A percentile compares a stretch with the other conserved stretches of the same genome.
Evolutionary conservation across 2,329 filamentous ascomycete species (phyloP).

Genomic region (Thelonectria blattea): DNA sequence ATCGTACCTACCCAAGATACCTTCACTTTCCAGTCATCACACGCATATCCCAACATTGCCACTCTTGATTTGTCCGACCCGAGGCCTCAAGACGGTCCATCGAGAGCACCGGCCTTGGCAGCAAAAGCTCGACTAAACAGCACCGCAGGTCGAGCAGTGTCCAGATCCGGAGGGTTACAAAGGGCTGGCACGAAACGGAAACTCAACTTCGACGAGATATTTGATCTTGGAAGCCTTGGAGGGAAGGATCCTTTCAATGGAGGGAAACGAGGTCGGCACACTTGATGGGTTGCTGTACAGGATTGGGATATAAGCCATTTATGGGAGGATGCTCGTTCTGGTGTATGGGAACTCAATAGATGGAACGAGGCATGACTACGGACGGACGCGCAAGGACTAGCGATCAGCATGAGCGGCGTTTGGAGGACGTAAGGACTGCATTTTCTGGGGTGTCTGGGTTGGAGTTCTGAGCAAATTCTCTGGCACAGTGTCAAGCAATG

Average conservation of each 20-base stretch:
- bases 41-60: slow-evolving; percentile 66
- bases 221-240: slow-evolving; percentile 67
- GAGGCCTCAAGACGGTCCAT: slow-evolving; percentile 47
- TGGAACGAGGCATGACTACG: slow-evolving; percentile 40
- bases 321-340: slow-evolving; percentile 28
- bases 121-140: slow-evolving; percentile 40
- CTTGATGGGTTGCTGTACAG: slow-evolving; percentile 30
- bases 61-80: slow-evolving; percentile 66
- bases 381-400: slow-evolving; percentile 45
- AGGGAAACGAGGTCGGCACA: slow-evolving; percentile 59
- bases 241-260: slow-evolving; percentile 64
- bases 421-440: slow-evolving; percentile 42
- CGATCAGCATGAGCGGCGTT: slow-evolving; percentile 48
- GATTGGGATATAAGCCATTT: slow-evolving; percentile 8
- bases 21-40: slow-evolving; percentile 73
- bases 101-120: slow-evolving; percentile 36
- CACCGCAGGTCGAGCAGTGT: slow-evolving; percentile 32
- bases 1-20: slow-evolving; percentile 62
- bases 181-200: slow-evolving; percentile 75
- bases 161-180: slow-evolving; percentile 51
- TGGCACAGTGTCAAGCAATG: slow-evolving; percentile 22
- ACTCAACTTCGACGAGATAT: slow-evolving; percentile 76
- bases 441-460: slow-evolving; percentile 34
- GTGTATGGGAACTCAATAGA: slow-evolving; percentile 35
- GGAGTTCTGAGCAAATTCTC: slow-evolving; percentile 27